These are phyloP conservation scores for Thielaviopsis populi DNA, from an alignment of 2,329 filamentous ascomycete genomes.

Conservation along the genomic window DNA sequence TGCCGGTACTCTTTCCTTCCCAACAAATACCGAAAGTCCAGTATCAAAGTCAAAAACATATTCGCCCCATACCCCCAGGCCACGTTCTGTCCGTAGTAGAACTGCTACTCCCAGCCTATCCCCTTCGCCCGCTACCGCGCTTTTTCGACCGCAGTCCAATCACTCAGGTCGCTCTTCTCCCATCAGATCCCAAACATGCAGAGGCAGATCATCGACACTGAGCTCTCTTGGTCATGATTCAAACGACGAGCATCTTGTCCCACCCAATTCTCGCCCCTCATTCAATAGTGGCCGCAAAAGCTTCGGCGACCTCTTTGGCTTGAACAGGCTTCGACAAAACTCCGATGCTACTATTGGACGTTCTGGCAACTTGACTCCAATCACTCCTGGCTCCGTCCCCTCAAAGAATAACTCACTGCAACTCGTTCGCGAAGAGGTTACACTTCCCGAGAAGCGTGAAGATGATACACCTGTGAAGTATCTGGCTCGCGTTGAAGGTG, in stretches of 20 bases:
- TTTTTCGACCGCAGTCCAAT: conserved; percentile 35
- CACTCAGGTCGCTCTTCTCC: conserved; percentile 54
- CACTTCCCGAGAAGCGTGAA: conserved; percentile 65
- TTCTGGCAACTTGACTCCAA: conserved; percentile 52
- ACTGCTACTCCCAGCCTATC: conserved; percentile 23
- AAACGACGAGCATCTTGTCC: conserved; percentile 52
- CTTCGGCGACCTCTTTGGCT: conserved; percentile 73
- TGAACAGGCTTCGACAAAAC: conserved; percentile 66
- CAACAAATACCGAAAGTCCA: conserved; percentile 3
- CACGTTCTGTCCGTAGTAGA: conserved; percentile 14
- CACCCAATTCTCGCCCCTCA: conserved; percentile 58
- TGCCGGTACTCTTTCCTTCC: conserved; percentile 4
- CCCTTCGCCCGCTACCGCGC: conserved; percentile 33
- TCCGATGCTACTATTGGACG: conserved; percentile 49
- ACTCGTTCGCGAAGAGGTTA: conserved; percentile 53
- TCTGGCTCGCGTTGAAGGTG: conserved; percentile 65
- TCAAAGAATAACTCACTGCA: conserved; percentile 79
- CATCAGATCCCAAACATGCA: conserved; percentile 43
- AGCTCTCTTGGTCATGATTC: conserved; percentile 64
- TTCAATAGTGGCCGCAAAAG: conserved; percentile 86
- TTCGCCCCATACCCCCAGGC: conserved; percentile 11
- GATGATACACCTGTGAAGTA: conserved; percentile 86
- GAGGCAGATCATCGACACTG: conserved; percentile 78
- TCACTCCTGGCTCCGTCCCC: conserved; percentile 51
- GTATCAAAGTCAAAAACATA: conserved; percentile 2